Evolutionary conservation across 345 rosid genomes (phyloP), one percentile per base, ranked within the genome.

Genomic region (Hypericum perforatum): DNA sequence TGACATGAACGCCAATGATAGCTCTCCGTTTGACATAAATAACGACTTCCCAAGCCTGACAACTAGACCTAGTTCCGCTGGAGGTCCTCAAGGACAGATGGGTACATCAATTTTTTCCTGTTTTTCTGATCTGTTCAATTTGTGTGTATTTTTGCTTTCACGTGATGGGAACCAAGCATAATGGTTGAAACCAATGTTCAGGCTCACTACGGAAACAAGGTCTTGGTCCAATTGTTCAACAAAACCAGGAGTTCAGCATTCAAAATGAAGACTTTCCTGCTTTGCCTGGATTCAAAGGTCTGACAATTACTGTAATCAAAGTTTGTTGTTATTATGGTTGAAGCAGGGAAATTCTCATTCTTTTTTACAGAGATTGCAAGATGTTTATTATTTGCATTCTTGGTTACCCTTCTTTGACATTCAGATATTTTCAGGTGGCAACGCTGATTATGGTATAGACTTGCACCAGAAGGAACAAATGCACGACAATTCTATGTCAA

Each of bases 261-360:
- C 97, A 89, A 82, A 94, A 82, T 65, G 99, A 94, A 76, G 99
- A 94, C 75, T 94, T 94, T 75, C 99, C 97, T 55, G 99, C 99
- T 48, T 67, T 94, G 58, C 99, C 97, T 1, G 97, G 97, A 62
- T 94, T 82, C 66, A 94, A 89, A 81, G 99, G 98, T 92, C 77
- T 22, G 32, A 22, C 32, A 22, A 22, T 22, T 22, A 22, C 32
- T 22, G 32, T 22, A 22, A 22, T 22, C 32, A 22, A 22, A 22
- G 1, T 1, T 22, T 22, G 32, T 22, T 22, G 32, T 22, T 22
- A 4, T 22, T 22, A 22, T 22, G 32, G 32, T 22, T 1, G 32
- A 22, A 22, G 32, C 32, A 1, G 1, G 32, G 32, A 22, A 22
- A 22, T 22, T 22, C 4, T 22, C 32, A 22, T 22, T 22, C 32